phyloP scores from a whole-genome alignment of 2,329 filamentous ascomycete genomes.

The Penicillium paneum region DNA sequence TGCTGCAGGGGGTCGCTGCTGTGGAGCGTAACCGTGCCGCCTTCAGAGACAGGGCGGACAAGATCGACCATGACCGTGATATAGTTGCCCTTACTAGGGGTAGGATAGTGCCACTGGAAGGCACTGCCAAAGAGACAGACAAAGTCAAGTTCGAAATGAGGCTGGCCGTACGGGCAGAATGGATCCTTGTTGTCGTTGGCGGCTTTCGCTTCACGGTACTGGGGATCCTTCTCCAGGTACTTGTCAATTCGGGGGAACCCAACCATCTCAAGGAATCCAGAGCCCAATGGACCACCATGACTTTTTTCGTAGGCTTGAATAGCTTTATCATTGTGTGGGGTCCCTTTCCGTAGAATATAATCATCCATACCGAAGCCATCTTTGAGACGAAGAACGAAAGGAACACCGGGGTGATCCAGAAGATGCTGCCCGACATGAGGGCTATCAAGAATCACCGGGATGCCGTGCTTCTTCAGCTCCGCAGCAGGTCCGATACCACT shows the following conservation, averaged over 20 bases:
- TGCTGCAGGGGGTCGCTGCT: slow-evolving; percentile 39
- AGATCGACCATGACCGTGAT: slow-evolving; percentile 57
- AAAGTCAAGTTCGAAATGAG: slow-evolving; percentile 63
- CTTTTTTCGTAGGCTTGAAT: slow-evolving; percentile 39
- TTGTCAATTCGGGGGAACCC: slow-evolving; percentile 59
- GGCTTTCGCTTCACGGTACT: slow-evolving; percentile 47
- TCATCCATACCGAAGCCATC: slow-evolving; percentile 44
- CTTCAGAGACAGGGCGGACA: slow-evolving; percentile 47
- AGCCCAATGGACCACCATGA: slow-evolving; percentile 42
- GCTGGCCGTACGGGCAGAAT: slow-evolving; percentile 56
- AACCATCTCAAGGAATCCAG: slow-evolving; percentile 51
- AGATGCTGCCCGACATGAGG: slow-evolving; percentile 33
- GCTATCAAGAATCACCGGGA: slow-evolving; percentile 32
- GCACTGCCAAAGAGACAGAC: slow-evolving; percentile 56
- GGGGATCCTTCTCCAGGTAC: slow-evolving; percentile 47
- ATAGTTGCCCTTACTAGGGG: slow-evolving; percentile 47
- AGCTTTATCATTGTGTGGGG: slow-evolving; percentile 28
- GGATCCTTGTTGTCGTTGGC: slow-evolving; percentile 48
- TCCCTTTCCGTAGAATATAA: slow-evolving; percentile 38
- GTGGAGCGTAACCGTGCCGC: slow-evolving; percentile 40
- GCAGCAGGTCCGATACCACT: slow-evolving; percentile 46
- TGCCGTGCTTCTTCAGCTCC: slow-evolving; percentile 37
- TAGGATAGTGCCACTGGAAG: slow-evolving; percentile 51
- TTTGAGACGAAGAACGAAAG: slow-evolving; percentile 44
- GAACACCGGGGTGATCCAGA: slow-evolving; percentile 42